Base-by-base conservation (phyloP, 495 filamentous ascomycete genomes). In the Trypethelium eluteriae region DNA sequence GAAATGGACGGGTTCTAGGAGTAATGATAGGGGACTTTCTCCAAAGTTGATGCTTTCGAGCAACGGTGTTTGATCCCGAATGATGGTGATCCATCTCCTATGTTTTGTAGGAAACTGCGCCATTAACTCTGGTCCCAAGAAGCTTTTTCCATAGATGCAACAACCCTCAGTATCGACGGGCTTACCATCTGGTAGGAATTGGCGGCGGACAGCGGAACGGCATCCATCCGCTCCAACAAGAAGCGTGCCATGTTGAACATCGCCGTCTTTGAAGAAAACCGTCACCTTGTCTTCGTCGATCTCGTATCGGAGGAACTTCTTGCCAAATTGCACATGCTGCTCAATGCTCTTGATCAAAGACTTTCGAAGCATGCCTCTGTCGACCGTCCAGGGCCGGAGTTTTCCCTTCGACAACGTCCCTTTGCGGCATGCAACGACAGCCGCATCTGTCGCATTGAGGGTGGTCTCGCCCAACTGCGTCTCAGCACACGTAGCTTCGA, bases 161-260 rank as follows among this genome's bases (percentile, higher is more conserved):
- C 80, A 76, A 59, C 76, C 75, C 12, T 76, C 80, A 2, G 80
- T 75, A 64, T 82, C 81, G 9, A 82, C 59, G 32, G 74, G 67
- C 36, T 69, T 67, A 62, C 74, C 77, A n/a, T 76, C 59, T 12
- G 81, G 81, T 7, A 82, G 68, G 49, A 79, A 71, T 66, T 82
- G 78, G 66, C 69, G 74, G 32, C 79, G 75, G 59, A 81, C 73
- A 35, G 67, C 59, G 46, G 78, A 82, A 36, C 72, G 71, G 12
- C 76, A 64, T 16, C 81, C 81, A 63, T 83, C 80, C 32, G 80
- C 80, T 16, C 81, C 81, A n/a, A 83, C 75, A 14, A 83, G 70
- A 0, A 83, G 63, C 7, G 68, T 66, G 10, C 80, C 81, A 6
- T 73, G 44, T 18, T 69, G 74, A 2, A 62, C 67, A 16, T 74